Evolutionary conservation across 1,139 yeast genomes (phyloP).

Genomic region (Suhomyces kunorum): DNA sequence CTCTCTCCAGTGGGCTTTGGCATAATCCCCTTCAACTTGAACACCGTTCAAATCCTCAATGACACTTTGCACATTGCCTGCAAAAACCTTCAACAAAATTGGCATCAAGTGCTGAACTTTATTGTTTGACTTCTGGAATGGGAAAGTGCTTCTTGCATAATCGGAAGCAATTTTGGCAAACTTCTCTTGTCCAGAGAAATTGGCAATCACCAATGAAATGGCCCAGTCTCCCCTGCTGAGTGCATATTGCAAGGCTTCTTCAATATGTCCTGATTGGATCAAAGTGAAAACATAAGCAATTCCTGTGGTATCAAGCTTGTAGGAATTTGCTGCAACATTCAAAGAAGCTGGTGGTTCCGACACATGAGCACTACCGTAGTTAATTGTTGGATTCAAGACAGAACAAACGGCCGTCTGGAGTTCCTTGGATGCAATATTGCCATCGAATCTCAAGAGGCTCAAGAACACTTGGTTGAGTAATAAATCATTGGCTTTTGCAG

Average conservation of each 20-base stretch:
- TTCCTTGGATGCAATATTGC: constrained; percentile 29
- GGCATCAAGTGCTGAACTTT: constrained; percentile 58
- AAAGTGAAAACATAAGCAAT: constrained; percentile 36
- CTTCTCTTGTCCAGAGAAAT: constrained; percentile 60
- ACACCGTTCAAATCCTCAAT: constrained; percentile 50
- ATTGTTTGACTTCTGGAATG: constrained; percentile 43
- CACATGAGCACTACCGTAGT: constrained; percentile 19
- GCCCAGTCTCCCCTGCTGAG: constrained; percentile 74
- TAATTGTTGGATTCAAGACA: constrained; percentile 38
- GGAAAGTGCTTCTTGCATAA: constrained; percentile 39
- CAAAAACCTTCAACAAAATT: constrained; percentile 59
- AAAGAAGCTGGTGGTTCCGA: constrained; percentile 12
- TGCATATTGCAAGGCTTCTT: constrained; percentile 65
- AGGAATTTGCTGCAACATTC: constrained; percentile 27
- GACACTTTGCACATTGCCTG: constrained; percentile 61
- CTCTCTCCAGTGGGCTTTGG: constrained; percentile 53
- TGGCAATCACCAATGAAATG: constrained; percentile 70
- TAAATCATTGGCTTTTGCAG: constrained; percentile 25
- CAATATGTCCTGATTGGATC: constrained; percentile 64
- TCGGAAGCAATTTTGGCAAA: constrained; percentile 60
- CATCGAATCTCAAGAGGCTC: constrained; percentile 32
- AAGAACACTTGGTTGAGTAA: constrained; percentile 35
- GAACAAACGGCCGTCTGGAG: constrained; percentile 31
- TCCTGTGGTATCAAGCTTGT: constrained; percentile 40
- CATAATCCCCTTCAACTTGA: constrained; percentile 49